Conservation (phyloP, 1,139 yeast genomes). For the Magnusiomyces suaveolens region DNA sequence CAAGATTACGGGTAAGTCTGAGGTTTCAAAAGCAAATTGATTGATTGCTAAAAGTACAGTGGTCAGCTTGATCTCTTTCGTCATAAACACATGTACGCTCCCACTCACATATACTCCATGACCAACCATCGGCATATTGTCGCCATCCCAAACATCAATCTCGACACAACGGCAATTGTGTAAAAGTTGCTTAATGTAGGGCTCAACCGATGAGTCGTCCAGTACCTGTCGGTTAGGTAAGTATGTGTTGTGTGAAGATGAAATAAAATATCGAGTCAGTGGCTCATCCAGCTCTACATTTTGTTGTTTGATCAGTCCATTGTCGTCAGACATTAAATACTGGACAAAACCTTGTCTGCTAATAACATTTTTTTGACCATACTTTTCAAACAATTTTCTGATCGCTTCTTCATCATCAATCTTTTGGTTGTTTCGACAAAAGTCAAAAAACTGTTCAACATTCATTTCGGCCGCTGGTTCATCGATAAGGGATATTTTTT, state of each 20-base stretch:
- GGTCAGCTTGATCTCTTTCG: constrained; percentile 57
- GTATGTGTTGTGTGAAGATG: constrained; percentile 93
- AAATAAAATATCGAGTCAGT: constrained; percentile 73
- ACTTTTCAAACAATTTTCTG: constrained; percentile 3
- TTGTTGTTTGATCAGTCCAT: constrained; percentile 28
- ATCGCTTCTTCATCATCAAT: background rate
- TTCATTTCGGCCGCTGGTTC: no score
- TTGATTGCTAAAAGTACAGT: constrained; percentile 65
- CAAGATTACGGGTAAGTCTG: constrained; percentile 78
- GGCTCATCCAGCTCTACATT: constrained; percentile 54
- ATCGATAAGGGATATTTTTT: no score
- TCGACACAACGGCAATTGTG: constrained; percentile 91
- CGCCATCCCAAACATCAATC: constrained; percentile 92
- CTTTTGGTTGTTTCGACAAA: background rate
- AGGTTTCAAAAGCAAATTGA: constrained; percentile 74
- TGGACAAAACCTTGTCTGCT: constrained; percentile 39
- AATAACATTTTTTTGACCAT: constrained; percentile 4
- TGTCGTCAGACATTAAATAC: constrained; percentile 42
- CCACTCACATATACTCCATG: constrained; percentile 36
- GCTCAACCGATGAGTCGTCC: constrained; percentile 84
- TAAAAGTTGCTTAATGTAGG: constrained; percentile 79
- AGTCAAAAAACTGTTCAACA: background rate
- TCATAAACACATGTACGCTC: constrained; percentile 56
- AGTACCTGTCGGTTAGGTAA: constrained; percentile 82
- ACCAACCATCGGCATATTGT: constrained; percentile 71